Percentiles rank a stretch among this genome's conserved stretches.
Evolutionary conservation across 1,139 yeast genomes (phyloP).

Genomic region (Hansenula sp.): DNA sequence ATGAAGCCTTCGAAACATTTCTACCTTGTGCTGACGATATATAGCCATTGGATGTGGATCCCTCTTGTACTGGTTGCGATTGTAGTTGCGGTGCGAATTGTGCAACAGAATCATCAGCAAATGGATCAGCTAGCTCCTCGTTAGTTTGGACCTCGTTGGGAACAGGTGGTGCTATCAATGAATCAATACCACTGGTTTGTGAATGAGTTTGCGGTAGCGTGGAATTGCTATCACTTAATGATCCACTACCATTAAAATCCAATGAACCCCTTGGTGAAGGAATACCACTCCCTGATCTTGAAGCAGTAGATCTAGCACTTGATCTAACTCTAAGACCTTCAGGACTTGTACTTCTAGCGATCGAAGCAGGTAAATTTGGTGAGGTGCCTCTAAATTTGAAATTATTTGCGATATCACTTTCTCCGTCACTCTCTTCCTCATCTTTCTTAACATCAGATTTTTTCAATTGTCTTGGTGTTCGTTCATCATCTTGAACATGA

Average conservation of each 20-base stretch:
- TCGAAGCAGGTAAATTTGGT: conserved; percentile 31
- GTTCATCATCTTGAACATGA: conserved; percentile 9
- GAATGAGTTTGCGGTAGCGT: background rate
- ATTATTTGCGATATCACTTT: conserved; percentile 29
- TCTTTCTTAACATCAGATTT: background rate
- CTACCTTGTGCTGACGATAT: background rate
- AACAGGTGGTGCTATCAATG: background rate
- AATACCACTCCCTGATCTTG: conserved; percentile 8
- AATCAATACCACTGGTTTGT: background rate
- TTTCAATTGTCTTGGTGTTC: conserved; percentile 1
- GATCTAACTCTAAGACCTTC: conserved; percentile 17
- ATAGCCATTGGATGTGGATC: background rate
- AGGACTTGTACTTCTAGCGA: conserved; percentile 28
- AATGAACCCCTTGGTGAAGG: conserved; percentile 15
- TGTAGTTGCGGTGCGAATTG: background rate
- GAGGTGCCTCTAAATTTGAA: conserved; percentile 29
- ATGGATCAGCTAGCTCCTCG: background rate
- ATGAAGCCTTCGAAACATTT: background rate
- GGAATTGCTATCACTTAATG: conserved; percentile 2
- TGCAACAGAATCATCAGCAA: background rate
- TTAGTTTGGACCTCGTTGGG: no score
- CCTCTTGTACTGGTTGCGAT: background rate
- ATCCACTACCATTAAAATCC: conserved; percentile 6
- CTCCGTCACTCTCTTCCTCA: conserved; percentile 13
- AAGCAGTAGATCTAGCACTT: conserved; percentile 12